Conservation (phyloP, 2,329 filamentous ascomycete genomes). For the Pyrenochaeta sp. region DNA sequence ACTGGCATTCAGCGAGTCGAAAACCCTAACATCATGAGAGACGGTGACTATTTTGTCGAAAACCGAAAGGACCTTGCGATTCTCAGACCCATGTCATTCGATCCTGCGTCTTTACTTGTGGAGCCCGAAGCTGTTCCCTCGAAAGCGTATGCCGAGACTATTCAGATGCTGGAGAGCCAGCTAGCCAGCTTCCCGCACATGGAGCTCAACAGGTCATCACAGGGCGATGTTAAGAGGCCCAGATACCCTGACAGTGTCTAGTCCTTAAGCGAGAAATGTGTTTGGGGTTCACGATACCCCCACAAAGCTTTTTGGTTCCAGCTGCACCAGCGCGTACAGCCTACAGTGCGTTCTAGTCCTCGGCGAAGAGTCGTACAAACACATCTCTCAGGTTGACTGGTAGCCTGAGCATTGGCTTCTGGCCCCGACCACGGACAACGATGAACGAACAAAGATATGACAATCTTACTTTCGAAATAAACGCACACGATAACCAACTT, state of each 20-base stretch:
- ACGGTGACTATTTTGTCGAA: constrained; percentile 29
- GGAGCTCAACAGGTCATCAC: constrained; percentile 5
- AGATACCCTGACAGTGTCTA: constrained; percentile 1
- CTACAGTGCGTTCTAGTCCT: neutral
- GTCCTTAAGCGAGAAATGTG: neutral
- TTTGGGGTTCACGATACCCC: too few relatives aligned
- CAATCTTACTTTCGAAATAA: too few relatives aligned
- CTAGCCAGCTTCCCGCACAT: constrained; percentile 29
- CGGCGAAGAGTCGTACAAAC: too few relatives aligned
- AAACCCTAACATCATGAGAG: constrained; percentile 16
- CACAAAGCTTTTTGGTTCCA: neutral
- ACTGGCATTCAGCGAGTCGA: constrained; percentile 11
- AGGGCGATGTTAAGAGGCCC: constrained; percentile 4
- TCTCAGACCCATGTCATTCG: constrained; percentile 28
- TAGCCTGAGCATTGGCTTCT: too few relatives aligned
- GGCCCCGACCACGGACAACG: too few relatives aligned
- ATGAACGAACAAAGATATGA: too few relatives aligned
- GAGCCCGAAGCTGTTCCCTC: constrained; percentile 42
- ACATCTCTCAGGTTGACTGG: too few relatives aligned
- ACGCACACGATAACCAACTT: too few relatives aligned
- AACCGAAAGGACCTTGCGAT: constrained; percentile 14
- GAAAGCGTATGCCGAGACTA: constrained; percentile 34
- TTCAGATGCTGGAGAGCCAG: constrained; percentile 36
- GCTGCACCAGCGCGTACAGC: neutral
- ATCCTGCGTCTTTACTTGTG: constrained; percentile 32